A percentile compares a stretch with the other conserved stretches of the same genome.
These are phyloP conservation scores for Phalaenopsis hybrid DNA, from an alignment of 116 monocot species.

Conservation along the genomic window DNA sequence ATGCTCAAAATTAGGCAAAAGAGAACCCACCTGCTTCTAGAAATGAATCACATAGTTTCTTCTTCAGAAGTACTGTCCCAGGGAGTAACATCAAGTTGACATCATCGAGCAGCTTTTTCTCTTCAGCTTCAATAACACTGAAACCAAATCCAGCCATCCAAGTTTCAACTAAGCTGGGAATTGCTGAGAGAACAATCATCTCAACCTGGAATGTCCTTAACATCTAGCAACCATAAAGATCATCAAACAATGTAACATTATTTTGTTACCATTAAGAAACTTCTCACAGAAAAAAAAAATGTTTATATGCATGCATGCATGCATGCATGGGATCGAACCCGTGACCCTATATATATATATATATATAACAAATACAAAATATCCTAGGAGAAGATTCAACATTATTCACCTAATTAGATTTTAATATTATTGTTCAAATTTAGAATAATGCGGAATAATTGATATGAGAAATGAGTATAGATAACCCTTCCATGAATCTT, in stretches of 20 bases:
- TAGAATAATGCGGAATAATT: too few relatives aligned
- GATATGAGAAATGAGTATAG: too few relatives aligned
- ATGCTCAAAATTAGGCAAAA: background rate
- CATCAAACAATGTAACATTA: background rate
- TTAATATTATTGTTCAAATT: too few relatives aligned
- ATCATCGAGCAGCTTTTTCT: constrained; percentile 21
- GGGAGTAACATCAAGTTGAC: constrained; percentile 35
- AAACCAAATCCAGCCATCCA: constrained; percentile 49
- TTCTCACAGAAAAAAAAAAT: background rate
- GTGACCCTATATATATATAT: too few relatives aligned
- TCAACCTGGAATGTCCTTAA: constrained; percentile 41
- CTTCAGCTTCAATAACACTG: constrained; percentile 24
- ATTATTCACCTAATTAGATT: too few relatives aligned
- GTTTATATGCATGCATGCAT: background rate
- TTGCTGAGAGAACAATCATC: constrained; percentile 40
- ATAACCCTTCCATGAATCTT: too few relatives aligned
- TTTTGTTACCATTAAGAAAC: background rate
- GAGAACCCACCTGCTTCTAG: constrained; percentile 12
- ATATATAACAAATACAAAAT: too few relatives aligned
- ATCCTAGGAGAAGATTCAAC: too few relatives aligned
- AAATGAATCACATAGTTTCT: constrained; percentile 18
- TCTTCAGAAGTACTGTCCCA: constrained; percentile 36
- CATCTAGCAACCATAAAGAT: constrained; percentile 25
- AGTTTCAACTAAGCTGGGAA: constrained; percentile 36
- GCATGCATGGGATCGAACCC: too few relatives aligned